phyloP scores from a whole-genome alignment of 1,139 yeast genomes.

The Entelexis sorbosivorans region DNA sequence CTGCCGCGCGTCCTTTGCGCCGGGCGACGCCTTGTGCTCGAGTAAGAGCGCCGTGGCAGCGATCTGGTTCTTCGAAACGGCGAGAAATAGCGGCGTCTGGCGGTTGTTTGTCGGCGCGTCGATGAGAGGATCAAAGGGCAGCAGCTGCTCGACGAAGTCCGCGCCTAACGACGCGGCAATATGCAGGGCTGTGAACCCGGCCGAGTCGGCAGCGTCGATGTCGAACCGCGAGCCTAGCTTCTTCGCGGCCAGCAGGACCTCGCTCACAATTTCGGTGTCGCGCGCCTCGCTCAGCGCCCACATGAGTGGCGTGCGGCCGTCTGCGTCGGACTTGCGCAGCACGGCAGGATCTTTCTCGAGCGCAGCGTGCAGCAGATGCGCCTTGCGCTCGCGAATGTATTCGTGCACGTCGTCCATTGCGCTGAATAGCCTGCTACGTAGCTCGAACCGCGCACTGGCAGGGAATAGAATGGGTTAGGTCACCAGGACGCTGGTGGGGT shows the following conservation, averaged over 20 bases:
- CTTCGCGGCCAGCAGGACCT: constrained; percentile 37
- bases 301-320: constrained; percentile 71
- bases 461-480: not conserved
- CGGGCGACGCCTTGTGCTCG: constrained; percentile 46
- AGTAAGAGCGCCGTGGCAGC: constrained; percentile 45
- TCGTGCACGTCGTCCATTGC: constrained; percentile 11
- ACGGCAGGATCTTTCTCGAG: constrained; percentile 39
- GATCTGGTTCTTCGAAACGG: constrained; percentile 56
- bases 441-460: not conserved
- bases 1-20: constrained; percentile 50
- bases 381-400: constrained; percentile 11
- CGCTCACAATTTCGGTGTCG: constrained; percentile 43
- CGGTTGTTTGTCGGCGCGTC: constrained; percentile 51
- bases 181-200: constrained; percentile 86
- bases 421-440: not conserved
- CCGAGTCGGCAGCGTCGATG: constrained; percentile 59
- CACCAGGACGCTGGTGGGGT: too few relatives aligned
- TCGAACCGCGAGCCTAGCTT: constrained; percentile 36
- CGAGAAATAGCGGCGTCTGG: constrained; percentile 64
- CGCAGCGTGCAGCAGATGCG: constrained; percentile 43
- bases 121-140: constrained; percentile 39
- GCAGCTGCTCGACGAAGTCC: constrained; percentile 33
- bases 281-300: constrained; percentile 71
- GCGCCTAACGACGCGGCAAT: constrained; percentile 67
- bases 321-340: constrained; percentile 47